Base-by-base conservation (phyloP, 306 rosid genomes). In the Arachis hypogaea region DNA sequence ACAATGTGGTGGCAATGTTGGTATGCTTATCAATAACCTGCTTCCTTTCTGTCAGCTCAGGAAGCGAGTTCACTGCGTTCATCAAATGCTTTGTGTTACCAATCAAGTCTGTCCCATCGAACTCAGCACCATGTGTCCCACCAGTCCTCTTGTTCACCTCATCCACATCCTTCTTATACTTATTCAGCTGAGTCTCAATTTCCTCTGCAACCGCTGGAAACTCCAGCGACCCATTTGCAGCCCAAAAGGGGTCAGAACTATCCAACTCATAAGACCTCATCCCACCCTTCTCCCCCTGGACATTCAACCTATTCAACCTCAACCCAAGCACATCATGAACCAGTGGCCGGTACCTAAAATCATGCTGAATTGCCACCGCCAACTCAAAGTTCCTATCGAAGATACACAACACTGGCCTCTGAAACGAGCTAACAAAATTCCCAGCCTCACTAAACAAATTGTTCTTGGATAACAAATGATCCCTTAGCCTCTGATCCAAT, bases 11-110 rank as follows among this genome's bases (percentile, higher is more conserved):
- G 22, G 99, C 99, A 59, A 91, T 91, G 75, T 92, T 94, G 5
- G 93, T 94, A 77, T 94, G 99, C 91, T 94, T 94, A 80, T 94
- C 99, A 75, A 94, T 94, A 49, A 94, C 88, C 81, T 94, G 93
- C 84, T 94, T 94, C 80, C 97, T 73, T 45, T 92, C 99, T 1
- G 99, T 94, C 72, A 94, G 80, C 82, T 94, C 97, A 0, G 97
- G 99, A 81, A 94, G 75, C 2, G 99, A 94, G 80, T 94, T 94
- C 76, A 94, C 98, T 8, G 97, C 98, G 81, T 85, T 94, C 97
- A 94, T 89, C 91, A 94, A 87, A 88, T 92, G 96, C 82, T 89
- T 86, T 0, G 99, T 94, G 87, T 92, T 94, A 44, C 99, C 99
- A 47, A 92, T 87, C 91, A 94, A 66, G 84, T 94, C 95, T 30